phyloP scores from a whole-genome alignment of 2,329 filamentous ascomycete species.

The Cladosporium sp. region DNA sequence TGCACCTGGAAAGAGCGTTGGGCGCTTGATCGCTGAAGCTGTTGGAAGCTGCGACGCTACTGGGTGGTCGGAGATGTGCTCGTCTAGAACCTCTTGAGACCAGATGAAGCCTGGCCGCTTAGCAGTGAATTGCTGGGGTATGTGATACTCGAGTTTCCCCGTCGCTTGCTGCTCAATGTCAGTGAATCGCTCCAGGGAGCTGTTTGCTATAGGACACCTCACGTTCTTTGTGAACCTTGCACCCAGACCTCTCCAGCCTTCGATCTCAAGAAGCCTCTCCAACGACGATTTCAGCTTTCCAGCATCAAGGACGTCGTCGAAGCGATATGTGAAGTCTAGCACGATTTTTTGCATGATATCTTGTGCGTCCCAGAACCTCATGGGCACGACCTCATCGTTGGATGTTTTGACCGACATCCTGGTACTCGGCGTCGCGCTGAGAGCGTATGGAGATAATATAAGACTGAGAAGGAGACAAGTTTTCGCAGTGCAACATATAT shows the following conservation, averaged over 20 bases:
- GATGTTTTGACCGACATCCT: not conserved
- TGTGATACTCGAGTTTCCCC: constrained; percentile 15
- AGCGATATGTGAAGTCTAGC: constrained; percentile 16
- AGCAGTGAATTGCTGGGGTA: constrained; percentile 14
- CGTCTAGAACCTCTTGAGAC: constrained; percentile 3
- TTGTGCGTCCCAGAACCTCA: constrained; percentile 2
- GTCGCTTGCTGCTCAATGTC: not conserved
- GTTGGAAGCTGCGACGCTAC: constrained; percentile 11
- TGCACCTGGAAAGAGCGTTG: not conserved
- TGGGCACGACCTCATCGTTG: not conserved
- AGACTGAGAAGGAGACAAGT: too few relatives aligned
- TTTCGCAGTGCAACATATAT: too few relatives aligned
- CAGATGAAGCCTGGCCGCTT: constrained; percentile 16
- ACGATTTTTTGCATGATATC: constrained; percentile 3
- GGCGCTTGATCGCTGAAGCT: not conserved
- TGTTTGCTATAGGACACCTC: too few relatives aligned
- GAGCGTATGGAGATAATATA: too few relatives aligned
- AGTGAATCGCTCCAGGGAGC: not conserved
- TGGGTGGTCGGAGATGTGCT: constrained; percentile 14
- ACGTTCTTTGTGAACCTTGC: constrained; percentile 15
- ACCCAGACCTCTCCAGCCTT: constrained; percentile 12
- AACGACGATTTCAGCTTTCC: constrained; percentile 13
- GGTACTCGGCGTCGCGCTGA: too few relatives aligned
- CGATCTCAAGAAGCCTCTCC: constrained; percentile 14
- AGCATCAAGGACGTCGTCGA: constrained; percentile 18